Percentiles rank a stretch among this genome's conserved stretches.
Evolutionary conservation across 192 early-diverging fungal species (phyloP).

Genomic region (Linnemannia schmuckeri): DNA sequence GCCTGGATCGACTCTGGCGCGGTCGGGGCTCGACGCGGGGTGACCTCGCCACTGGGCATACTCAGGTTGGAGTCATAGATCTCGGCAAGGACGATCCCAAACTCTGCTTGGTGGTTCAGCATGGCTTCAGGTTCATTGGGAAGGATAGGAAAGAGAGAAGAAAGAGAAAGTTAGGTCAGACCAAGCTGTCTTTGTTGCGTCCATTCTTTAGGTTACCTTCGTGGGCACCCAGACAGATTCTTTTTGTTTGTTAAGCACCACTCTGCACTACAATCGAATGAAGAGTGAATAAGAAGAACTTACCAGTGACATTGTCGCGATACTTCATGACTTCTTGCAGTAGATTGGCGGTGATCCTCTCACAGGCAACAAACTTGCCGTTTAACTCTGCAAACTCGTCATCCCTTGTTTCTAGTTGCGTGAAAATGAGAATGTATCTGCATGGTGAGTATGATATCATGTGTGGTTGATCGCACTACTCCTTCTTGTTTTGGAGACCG

Average conservation of each 20-base stretch:
- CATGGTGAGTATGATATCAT: neutral
- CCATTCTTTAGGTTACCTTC: neutral
- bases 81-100: conserved; percentile 53
- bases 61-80: conserved; percentile 51
- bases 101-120: conserved; percentile 57
- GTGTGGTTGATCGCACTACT: neutral
- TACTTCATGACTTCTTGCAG: conserved; percentile 44
- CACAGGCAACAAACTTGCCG: conserved; percentile 38
- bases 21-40: conserved; percentile 41
- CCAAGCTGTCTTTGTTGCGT: neutral
- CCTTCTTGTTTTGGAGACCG: neutral
- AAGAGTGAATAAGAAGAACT: neutral
- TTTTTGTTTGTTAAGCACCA: neutral
- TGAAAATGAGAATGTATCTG: neutral
- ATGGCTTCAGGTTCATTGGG: conserved; percentile 16
- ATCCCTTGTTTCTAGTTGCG: conserved; percentile 40
- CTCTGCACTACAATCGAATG: neutral
- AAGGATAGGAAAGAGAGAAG: neutral
- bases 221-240: neutral
- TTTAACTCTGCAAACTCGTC: conserved; percentile 39
- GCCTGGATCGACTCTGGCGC: conserved; percentile 52
- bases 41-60: conserved; percentile 33
- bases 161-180: conserved; percentile 2
- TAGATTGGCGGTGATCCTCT: conserved; percentile 24
- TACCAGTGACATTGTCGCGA: conserved; percentile 51